These are phyloP conservation scores for Blastocladiella britannica DNA, from an alignment of 192 early-diverging fungal genomes.

Conservation along the genomic window DNA sequence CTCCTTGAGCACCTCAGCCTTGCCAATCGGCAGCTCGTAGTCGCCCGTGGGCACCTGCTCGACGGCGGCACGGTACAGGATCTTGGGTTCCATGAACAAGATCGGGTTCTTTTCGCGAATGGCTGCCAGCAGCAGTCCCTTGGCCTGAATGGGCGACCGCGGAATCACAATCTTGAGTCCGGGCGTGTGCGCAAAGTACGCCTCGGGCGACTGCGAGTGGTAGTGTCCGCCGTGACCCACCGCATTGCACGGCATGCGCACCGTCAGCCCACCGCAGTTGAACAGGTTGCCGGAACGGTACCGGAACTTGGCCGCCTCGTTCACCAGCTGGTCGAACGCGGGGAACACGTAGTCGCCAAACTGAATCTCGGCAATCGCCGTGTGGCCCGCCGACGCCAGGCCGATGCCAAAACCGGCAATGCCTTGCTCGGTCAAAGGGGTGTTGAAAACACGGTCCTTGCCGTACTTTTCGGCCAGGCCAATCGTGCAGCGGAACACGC, in stretches of 20 bases:
- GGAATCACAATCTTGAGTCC: conserved; percentile 86
- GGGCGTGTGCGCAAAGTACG: conserved; percentile 83
- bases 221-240: conserved; percentile 96
- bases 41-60: conserved; percentile 86
- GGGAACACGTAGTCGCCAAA: conserved; percentile 98
- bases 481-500: conserved; percentile 86
- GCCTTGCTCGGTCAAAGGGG: conserved; percentile 85
- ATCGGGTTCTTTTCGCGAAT: conserved; percentile 84
- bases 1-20: conserved; percentile 67
- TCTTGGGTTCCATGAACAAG: conserved; percentile 93
- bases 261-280: conserved; percentile 69
- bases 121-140: conserved; percentile 72
- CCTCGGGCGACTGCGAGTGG: conserved; percentile 85
- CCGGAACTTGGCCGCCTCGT: conserved; percentile 93
- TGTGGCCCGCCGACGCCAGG: conserved; percentile 80
- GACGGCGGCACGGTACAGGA: conserved; percentile 81
- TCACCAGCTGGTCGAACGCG: conserved; percentile 94
- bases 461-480: conserved; percentile 81
- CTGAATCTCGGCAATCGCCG: conserved; percentile 95
- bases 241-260: conserved; percentile 75
- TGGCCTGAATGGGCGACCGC: conserved; percentile 80
- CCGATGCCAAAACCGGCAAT: conserved; percentile 91
- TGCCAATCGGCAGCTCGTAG: conserved; percentile 71
- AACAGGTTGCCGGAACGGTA: conserved; percentile 87
- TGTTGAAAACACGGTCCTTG: conserved; percentile 84